Percentiles rank a stretch among this genome's conserved stretches.
phyloP scores from a whole-genome alignment of 345 rosid genomes.

The Aegle marmelos region DNA sequence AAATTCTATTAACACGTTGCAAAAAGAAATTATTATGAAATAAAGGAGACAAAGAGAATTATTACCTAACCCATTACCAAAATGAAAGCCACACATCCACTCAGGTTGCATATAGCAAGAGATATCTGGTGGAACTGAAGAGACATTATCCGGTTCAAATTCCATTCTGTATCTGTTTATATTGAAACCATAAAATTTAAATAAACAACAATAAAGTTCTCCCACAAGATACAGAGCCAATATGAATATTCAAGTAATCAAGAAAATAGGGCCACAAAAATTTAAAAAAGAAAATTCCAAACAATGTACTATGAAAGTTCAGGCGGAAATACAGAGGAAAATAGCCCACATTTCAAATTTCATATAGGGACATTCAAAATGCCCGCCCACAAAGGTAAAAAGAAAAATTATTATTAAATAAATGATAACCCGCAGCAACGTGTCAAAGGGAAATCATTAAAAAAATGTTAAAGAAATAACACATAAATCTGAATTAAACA shows the following conservation, averaged over 20 bases:
- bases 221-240: not conserved
- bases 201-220: not conserved
- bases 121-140: constrained; percentile 37
- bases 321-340: not conserved
- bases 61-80: constrained; percentile 52
- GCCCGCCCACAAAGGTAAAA: not conserved
- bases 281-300: not conserved
- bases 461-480: not conserved
- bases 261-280: not conserved
- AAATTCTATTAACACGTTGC: not conserved
- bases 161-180: not conserved
- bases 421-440: not conserved
- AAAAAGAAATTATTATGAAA: not conserved
- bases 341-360: not conserved
- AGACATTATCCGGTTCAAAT: constrained; percentile 2
- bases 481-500: not conserved
- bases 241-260: not conserved
- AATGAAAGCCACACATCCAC: constrained; percentile 40
- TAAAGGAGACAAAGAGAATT: not conserved
- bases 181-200: not conserved
- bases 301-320: not conserved
- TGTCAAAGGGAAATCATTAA: not conserved
- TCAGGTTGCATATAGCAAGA: constrained; percentile 16
- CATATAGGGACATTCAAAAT: not conserved
- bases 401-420: not conserved